phyloP scores from a whole-genome alignment of 768 basidiomycete genomes.

The Cyclocybe aegerita region DNA sequence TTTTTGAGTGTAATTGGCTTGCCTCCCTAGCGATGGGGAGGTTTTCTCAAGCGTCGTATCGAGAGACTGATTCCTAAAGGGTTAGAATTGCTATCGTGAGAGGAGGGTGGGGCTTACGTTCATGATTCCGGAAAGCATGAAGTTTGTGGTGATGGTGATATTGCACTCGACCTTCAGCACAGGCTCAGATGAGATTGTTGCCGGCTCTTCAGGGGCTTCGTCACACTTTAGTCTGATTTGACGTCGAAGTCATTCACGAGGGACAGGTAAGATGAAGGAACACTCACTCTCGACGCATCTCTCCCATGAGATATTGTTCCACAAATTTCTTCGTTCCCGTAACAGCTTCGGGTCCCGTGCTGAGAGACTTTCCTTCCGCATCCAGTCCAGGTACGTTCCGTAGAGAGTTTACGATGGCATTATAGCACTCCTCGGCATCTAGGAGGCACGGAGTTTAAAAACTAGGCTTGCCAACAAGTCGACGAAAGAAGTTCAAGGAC shows the following conservation, averaged over 20 bases:
- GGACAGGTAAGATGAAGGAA: neutral
- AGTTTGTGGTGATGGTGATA: conserved; percentile 84
- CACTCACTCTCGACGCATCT: conserved; percentile 67
- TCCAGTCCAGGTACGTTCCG: conserved; percentile 63
- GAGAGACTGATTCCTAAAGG: conserved; percentile 55
- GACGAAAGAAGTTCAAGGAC: conserved; percentile 24
- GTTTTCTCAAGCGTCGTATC: conserved; percentile 84
- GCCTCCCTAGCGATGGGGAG: conserved; percentile 75
- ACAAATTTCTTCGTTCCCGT: conserved; percentile 59
- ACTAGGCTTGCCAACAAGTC: neutral
- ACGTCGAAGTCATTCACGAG: conserved; percentile 1
- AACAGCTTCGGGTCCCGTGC: conserved; percentile 21
- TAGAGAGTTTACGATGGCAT: conserved; percentile 68
- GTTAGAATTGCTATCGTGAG: neutral
- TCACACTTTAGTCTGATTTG: conserved; percentile 67
- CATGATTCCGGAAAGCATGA: conserved; percentile 82
- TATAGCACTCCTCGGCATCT: conserved; percentile 93
- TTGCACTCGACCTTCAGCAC: conserved; percentile 93
- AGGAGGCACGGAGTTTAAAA: neutral
- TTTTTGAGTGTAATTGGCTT: conserved; percentile 79
- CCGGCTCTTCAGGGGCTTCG: conserved; percentile 78
- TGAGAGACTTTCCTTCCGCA: conserved; percentile 28
- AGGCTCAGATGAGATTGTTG: conserved; percentile 62
- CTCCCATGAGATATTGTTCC: conserved; percentile 79
- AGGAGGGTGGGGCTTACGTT: conserved; percentile 46